Conservation (phyloP, 768 basidiomycete genomes). For the Xerocomellus intermedius region DNA sequence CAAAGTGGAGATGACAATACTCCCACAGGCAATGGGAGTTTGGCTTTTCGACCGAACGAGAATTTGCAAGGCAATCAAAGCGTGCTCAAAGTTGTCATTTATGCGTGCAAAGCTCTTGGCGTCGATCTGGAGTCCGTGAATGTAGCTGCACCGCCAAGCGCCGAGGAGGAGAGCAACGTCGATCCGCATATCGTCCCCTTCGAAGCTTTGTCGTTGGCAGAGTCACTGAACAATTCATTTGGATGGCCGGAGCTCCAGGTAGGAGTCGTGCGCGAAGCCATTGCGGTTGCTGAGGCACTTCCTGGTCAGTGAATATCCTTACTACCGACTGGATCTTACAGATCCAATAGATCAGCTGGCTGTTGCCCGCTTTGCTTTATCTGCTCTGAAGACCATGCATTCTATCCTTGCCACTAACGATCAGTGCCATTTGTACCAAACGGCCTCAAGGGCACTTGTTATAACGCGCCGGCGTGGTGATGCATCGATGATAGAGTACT, state of each 20-base stretch:
- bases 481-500: conserved; percentile 70
- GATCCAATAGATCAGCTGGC: conserved; percentile 66
- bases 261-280: conserved; percentile 88
- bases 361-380: conserved; percentile 87
- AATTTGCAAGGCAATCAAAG: conserved; percentile 78
- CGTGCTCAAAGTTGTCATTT: conserved; percentile 68
- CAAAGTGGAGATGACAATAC: conserved; percentile 26
- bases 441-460: conserved; percentile 67
- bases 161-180: conserved; percentile 22
- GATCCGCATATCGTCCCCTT: conserved; percentile 7
- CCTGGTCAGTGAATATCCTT: conserved; percentile 57
- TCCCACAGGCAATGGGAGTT: conserved; percentile 43
- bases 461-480: conserved; percentile 80
- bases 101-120: conserved; percentile 78
- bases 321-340: not conserved
- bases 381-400: conserved; percentile 74
- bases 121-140: conserved; percentile 75
- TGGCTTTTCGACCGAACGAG: conserved; percentile 74
- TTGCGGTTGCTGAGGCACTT: conserved; percentile 86
- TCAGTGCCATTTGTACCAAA: conserved; percentile 75
- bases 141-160: conserved; percentile 37
- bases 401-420: conserved; percentile 68
- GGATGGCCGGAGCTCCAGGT: conserved; percentile 97
- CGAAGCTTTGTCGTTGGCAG: conserved; percentile 43
- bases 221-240: conserved; percentile 48